phyloP scores from a whole-genome alignment of 2,329 filamentous ascomycete genomes.

The Trichoderma arundinaceum region DNA sequence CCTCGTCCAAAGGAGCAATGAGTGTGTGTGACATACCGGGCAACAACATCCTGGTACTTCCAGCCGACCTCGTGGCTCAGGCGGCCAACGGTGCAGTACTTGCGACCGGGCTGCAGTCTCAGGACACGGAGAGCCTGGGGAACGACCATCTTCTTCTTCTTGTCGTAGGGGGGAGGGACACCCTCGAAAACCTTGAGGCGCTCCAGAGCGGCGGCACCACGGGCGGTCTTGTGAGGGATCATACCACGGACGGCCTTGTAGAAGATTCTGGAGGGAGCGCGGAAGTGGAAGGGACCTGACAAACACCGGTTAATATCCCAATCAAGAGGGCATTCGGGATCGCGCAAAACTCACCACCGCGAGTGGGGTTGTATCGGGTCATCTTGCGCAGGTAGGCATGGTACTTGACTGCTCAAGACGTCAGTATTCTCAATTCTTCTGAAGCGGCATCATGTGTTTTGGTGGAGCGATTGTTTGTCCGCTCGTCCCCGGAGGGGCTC shows the following conservation, averaged over 20 bases:
- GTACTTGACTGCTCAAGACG: constrained; percentile 89
- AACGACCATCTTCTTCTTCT: constrained; percentile 99
- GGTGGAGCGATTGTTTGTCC: constrained; percentile 23
- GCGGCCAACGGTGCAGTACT: constrained; percentile 99
- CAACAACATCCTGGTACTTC: constrained; percentile 99
- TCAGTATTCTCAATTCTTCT: constrained; percentile 49
- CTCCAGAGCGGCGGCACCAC: constrained; percentile 94
- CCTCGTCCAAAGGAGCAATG: background rate
- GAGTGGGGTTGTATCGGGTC: constrained; percentile 99
- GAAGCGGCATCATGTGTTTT: background rate
- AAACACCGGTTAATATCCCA: constrained; percentile 34
- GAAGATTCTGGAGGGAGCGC: constrained; percentile 98
- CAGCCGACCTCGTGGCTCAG: constrained; percentile 99
- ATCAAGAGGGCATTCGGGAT: background rate
- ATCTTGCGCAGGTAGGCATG: constrained; percentile 99
- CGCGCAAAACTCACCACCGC: constrained; percentile 74
- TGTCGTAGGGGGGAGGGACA: constrained; percentile 98
- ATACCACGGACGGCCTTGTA: constrained; percentile 99
- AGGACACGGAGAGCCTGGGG: constrained; percentile 97
- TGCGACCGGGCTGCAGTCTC: constrained; percentile 96
- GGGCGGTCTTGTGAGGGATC: constrained; percentile 99
- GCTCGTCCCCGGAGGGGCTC: background rate
- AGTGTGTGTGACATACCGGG: constrained; percentile 71
- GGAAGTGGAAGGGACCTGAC: constrained; percentile 98
- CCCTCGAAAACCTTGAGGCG: constrained; percentile 99